Conservation (phyloP, 2,329 filamentous ascomycete genomes). For the Monosporascus ibericus region DNA sequence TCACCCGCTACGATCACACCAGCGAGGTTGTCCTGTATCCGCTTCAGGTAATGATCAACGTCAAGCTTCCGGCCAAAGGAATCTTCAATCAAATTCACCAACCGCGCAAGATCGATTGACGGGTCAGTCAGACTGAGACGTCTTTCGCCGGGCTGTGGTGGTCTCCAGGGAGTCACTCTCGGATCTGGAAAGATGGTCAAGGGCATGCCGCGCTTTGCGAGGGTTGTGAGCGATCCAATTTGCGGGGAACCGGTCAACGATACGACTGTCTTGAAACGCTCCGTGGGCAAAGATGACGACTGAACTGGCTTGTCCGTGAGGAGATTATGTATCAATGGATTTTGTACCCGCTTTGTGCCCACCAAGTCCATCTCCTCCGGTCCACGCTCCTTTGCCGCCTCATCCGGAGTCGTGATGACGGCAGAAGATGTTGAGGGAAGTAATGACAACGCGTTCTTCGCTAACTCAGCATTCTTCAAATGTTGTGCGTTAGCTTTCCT, state of each 20-base stretch:
- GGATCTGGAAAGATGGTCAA: constrained; percentile 77
- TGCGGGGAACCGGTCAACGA: constrained; percentile 28
- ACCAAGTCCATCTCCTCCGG: constrained; percentile 48
- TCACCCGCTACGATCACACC: constrained; percentile 92
- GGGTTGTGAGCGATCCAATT: constrained; percentile 56
- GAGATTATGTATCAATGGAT: constrained; percentile 91
- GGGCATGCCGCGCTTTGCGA: constrained; percentile 88
- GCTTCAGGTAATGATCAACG: constrained; percentile 70
- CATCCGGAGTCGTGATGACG: constrained; percentile 78
- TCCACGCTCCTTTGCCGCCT: constrained; percentile 56
- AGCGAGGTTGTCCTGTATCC: constrained; percentile 76
- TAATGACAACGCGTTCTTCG: constrained; percentile 63
- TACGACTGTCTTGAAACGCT: constrained; percentile 46
- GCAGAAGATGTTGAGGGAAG: constrained; percentile 81
- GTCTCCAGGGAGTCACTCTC: constrained; percentile 58
- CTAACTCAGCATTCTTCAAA: constrained; percentile 68
- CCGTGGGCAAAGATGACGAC: constrained; percentile 81
- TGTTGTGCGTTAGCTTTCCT: constrained; percentile 26
- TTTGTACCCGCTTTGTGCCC: constrained; percentile 51
- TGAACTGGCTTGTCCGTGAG: constrained; percentile 90
- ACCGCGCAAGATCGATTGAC: constrained; percentile 72
- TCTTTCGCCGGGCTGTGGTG: constrained; percentile 52
- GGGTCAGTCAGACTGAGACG: constrained; percentile 70
- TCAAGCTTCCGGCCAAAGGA: constrained; percentile 85
- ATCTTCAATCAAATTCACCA: constrained; percentile 86